Evolutionary conservation across 2,329 filamentous ascomycete species (phyloP).

Genomic region (Xylariaceae sp.): DNA sequence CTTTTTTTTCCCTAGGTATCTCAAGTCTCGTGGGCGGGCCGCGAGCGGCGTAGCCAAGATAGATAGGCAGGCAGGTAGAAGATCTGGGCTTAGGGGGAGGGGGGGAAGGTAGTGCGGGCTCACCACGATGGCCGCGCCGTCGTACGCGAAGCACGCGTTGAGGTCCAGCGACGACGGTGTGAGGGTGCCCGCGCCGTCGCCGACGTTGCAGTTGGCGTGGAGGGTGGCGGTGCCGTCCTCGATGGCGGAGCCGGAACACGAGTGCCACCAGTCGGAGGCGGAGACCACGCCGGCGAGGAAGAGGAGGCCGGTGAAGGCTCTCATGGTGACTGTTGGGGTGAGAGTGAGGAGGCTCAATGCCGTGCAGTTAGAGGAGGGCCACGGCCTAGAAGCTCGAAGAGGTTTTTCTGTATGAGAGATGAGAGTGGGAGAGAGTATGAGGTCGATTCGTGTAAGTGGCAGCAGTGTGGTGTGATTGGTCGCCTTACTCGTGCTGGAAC

Average conservation of each 20-base stretch:
- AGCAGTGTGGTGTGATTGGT: neutral
- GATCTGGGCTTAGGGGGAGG: neutral
- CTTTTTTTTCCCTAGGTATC: too few species aligned
- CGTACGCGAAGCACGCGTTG: slow-evolving; percentile 1
- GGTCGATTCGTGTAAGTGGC: neutral
- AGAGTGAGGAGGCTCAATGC: neutral
- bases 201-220: neutral
- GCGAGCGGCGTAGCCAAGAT: too few species aligned
- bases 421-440: neutral
- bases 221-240: neutral
- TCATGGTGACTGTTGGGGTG: neutral
- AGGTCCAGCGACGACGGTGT: neutral
- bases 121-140: neutral
- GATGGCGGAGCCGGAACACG: neutral
- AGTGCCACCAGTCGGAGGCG: neutral
- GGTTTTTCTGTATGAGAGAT: too few species aligned
- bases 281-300: neutral
- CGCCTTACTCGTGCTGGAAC: neutral
- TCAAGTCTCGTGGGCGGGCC: too few species aligned
- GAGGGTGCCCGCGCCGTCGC: neutral
- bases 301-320: neutral
- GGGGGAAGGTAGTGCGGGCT: neutral
- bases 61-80: neutral
- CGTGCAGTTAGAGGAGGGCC: too few species aligned
- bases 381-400: too few species aligned